Conservation (phyloP, 176 grass and related monocot species). For the Lolium rigidum region DNA sequence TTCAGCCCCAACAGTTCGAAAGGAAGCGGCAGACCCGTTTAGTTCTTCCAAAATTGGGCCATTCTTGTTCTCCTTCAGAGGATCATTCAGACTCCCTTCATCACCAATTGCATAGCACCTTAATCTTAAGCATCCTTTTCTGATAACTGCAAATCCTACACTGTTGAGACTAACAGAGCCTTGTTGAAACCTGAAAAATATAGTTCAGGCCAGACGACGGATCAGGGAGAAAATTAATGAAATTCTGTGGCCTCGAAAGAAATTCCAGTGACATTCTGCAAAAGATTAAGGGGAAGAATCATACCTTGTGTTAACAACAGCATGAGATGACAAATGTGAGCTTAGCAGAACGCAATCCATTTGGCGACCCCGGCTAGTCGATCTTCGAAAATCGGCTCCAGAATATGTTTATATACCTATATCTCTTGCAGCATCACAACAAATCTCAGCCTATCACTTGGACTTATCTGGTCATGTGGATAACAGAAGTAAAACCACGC, state of each 20-base stretch:
- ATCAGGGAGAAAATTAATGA: background rate
- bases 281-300: background rate
- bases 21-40: conserved; percentile 45
- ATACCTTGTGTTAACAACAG: conserved; percentile 56
- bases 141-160: conserved; percentile 64
- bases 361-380: conserved; percentile 19
- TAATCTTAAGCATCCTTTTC: conserved; percentile 59
- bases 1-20: conserved; percentile 75
- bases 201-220: background rate
- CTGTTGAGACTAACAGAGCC: conserved; percentile 45
- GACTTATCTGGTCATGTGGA: conserved; percentile 80
- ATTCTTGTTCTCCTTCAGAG: conserved; percentile 59
- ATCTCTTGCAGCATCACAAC: conserved; percentile 34
- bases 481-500: conserved; percentile 49
- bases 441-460: conserved; percentile 51
- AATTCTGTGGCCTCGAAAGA: background rate
- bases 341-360: conserved; percentile 82
- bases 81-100: conserved; percentile 45
- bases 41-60: conserved; percentile 58
- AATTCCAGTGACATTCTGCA: background rate
- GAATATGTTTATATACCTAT: conserved; percentile 53
- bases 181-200: conserved; percentile 61
- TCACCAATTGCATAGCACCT: conserved; percentile 61
- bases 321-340: conserved; percentile 48
- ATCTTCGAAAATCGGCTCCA: conserved; percentile 19